Evolutionary conservation across 768 basidiomycete genomes (phyloP), one percentile per base, ranked within the genome.

Genomic region (Sarcodon aspratus): DNA sequence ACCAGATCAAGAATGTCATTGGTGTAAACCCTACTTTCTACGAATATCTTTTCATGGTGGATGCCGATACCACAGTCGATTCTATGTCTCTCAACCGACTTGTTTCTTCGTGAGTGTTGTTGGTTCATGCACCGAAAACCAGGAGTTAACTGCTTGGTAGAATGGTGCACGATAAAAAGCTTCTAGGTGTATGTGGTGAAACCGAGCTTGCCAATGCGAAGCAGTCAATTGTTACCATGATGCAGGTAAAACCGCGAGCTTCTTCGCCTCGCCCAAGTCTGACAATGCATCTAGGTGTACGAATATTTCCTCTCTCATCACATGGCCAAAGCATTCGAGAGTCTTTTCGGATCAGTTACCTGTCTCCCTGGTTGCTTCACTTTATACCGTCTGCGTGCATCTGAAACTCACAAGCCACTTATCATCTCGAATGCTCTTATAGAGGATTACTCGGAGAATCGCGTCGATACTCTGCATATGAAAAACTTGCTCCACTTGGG

Each of bases 241-340:
- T 94, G 85, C 93, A 97, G 73, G 85, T 81, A 35, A 56, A 73
- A 57, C 27, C 2, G 4, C 10, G 32, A 3, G 17, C 9, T 33
- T 49, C 33, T 13, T 12, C 9, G 38, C 15, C 31, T 9, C 8
- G 27, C 33, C 36, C 54, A 7, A 43, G 37, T 36, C 44, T 27
- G 15, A 55, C 46, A 48, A 51, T 1, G 38, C 47, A 13, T 35
- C 10, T 51, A 87, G 82, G 95, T 97, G 33, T 98, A 97, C 71
- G 95, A 97, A 62, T 97, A 98, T 75, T 99, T 91, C 71, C 92
- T 99, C 57, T 97, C 93, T 0, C 96, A 99, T 68, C 92, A 98
- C 66, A 82, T 99, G 75, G 91, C 96, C 45, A 99, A 99, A 65
- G 91, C 95, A 1, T 98, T 99, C 67, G 96, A 98, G 67, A 82